phyloP scores from a whole-genome alignment of 345 rosid genomes.

The Clarkia xantiana region DNA sequence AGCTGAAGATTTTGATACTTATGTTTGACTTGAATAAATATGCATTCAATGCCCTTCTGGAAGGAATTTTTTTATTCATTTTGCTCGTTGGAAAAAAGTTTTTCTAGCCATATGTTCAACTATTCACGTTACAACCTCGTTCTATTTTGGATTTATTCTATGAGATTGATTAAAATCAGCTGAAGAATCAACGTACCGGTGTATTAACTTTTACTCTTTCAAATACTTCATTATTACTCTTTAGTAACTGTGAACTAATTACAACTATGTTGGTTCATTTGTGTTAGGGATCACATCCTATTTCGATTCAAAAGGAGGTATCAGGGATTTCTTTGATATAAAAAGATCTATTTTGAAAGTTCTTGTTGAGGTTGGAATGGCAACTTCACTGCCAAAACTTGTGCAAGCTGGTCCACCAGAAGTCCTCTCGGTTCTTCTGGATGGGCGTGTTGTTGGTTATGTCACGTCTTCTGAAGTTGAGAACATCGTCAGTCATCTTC shows the following conservation, averaged over 20 bases:
- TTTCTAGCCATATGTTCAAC: too few relatives aligned
- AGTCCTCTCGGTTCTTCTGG: conserved; percentile 66
- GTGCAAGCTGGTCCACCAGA: conserved; percentile 76
- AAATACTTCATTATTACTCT: neutral
- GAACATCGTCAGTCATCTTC: conserved; percentile 55
- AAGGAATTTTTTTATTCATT: too few relatives aligned
- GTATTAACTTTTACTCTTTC: too few relatives aligned
- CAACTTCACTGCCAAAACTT: conserved; percentile 65
- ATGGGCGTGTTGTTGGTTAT: conserved; percentile 79
- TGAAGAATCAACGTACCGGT: too few relatives aligned
- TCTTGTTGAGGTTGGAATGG: conserved; percentile 73
- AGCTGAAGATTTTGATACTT: too few relatives aligned
- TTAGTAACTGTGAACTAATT: neutral
- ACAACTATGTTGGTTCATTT: neutral
- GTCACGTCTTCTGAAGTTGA: conserved; percentile 41
- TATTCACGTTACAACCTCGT: too few relatives aligned
- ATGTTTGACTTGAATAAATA: too few relatives aligned
- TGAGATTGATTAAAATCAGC: too few relatives aligned
- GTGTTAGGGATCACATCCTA: conserved; percentile 66
- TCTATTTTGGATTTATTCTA: too few relatives aligned
- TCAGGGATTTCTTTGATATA: conserved; percentile 57
- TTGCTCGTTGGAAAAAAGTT: too few relatives aligned
- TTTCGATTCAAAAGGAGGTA: conserved; percentile 57
- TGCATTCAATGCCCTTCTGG: too few relatives aligned
- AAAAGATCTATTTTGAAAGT: conserved; percentile 49